Evolutionary conservation across 2,329 filamentous ascomycete genomes (phyloP).

Genomic region (Apiospora sp.): DNA sequence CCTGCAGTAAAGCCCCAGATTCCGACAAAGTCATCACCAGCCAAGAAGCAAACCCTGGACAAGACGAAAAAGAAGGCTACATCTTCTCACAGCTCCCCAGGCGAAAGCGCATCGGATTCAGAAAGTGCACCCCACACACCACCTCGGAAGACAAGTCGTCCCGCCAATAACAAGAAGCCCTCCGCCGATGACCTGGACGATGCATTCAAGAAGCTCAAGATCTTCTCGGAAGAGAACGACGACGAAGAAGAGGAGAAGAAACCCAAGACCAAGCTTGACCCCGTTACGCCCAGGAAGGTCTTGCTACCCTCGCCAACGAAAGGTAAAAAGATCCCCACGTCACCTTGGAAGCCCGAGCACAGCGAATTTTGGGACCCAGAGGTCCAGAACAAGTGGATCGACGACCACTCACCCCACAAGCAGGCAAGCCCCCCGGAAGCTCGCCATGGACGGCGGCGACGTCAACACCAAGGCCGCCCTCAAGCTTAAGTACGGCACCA

Average conservation of each 20-base stretch:
- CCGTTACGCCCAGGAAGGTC: slow-evolving; percentile 39
- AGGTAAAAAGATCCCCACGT: slow-evolving; percentile 37
- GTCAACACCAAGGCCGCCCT: slow-evolving; percentile 35
- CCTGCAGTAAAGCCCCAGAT: slow-evolving; percentile 33
- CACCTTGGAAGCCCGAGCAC: slow-evolving; percentile 43
- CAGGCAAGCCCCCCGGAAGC: slow-evolving; percentile 32
- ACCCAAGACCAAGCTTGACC: slow-evolving; percentile 31
- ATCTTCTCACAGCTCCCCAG: not conserved
- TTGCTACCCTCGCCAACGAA: slow-evolving; percentile 38
- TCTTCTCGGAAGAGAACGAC: slow-evolving; percentile 35
- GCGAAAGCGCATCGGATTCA: not conserved
- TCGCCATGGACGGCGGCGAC: slow-evolving; percentile 35
- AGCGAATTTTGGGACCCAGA: slow-evolving; percentile 45
- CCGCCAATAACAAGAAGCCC: slow-evolving; percentile 27
- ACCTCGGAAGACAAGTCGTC: not conserved
- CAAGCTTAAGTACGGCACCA: slow-evolving; percentile 45
- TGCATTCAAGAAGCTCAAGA: slow-evolving; percentile 42
- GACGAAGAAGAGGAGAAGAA: slow-evolving; percentile 29
- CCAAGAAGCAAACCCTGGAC: not conserved
- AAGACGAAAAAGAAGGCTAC: slow-evolving; percentile 27
- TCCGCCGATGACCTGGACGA: slow-evolving; percentile 37
- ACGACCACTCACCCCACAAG: slow-evolving; percentile 43
- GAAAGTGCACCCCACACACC: slow-evolving; percentile 24
- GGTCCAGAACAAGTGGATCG: slow-evolving; percentile 44
- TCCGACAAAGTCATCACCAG: slow-evolving; percentile 32